A percentile compares a stretch with the other conserved stretches of the same genome.
phyloP scores from a whole-genome alignment of 2,329 filamentous ascomycete species.

The Exophiala aquamarina region DNA sequence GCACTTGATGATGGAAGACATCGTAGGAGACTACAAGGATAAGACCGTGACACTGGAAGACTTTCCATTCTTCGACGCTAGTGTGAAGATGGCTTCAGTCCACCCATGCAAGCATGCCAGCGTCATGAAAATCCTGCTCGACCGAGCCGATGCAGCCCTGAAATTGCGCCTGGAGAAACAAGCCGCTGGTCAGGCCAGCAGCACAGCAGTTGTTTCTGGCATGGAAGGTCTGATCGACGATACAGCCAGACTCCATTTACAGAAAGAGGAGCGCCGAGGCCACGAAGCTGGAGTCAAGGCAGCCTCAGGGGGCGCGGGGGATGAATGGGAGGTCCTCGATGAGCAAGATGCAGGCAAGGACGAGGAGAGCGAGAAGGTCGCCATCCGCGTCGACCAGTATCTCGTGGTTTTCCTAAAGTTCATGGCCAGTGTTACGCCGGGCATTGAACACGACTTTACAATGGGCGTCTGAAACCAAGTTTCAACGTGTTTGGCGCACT shows the following conservation, averaged over 20 bases:
- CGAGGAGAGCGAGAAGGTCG: conserved; percentile 45
- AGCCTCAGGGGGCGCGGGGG: conserved; percentile 46
- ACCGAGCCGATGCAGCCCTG: conserved; percentile 89
- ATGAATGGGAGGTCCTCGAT: conserved; percentile 64
- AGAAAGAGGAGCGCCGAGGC: conserved; percentile 35
- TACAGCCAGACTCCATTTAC: conserved; percentile 56
- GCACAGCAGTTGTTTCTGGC: conserved; percentile 54
- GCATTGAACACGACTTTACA: conserved; percentile 96
- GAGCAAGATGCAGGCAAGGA: conserved; percentile 51
- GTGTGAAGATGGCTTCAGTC: conserved; percentile 92
- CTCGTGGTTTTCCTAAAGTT: conserved; percentile 60
- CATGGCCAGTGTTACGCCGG: conserved; percentile 87
- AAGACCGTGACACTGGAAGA: conserved; percentile 98
- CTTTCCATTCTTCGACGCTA: conserved; percentile 89
- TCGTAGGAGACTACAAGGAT: conserved; percentile 94
- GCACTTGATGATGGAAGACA: conserved; percentile 91
- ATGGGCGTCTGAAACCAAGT: conserved; percentile 71
- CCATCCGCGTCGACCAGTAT: conserved; percentile 53
- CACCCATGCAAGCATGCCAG: conserved; percentile 97
- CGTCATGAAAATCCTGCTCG: conserved; percentile 96
- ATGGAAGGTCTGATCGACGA: conserved; percentile 87
- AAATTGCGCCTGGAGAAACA: conserved; percentile 85
- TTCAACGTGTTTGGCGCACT: too few species aligned
- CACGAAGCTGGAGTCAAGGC: conserved; percentile 37
- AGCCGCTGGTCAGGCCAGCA: conserved; percentile 56